These are phyloP conservation scores for Mucor saturninus DNA, from an alignment of 371 early-diverging fungal species.

Conservation along the genomic window DNA sequence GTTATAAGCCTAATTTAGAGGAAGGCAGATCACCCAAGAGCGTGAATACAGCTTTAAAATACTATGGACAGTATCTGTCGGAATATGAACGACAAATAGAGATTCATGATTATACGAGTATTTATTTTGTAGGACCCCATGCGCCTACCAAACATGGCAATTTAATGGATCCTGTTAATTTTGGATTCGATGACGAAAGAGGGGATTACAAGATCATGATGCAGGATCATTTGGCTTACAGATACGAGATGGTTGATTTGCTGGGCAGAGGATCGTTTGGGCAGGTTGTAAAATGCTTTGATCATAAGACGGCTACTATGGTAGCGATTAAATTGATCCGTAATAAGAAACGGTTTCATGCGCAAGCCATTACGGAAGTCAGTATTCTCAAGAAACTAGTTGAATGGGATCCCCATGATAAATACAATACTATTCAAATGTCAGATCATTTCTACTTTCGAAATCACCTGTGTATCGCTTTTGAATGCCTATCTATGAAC, in stretches of 20 bases:
- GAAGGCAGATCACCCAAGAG: slow-evolving; percentile 40
- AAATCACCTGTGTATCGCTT: slow-evolving; percentile 88
- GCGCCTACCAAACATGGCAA: slow-evolving; percentile 58
- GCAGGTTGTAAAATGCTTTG: slow-evolving; percentile 85
- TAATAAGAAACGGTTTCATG: slow-evolving; percentile 86
- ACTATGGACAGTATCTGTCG: slow-evolving; percentile 57
- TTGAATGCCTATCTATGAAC: slow-evolving; percentile 87
- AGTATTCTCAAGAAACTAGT: slow-evolving; percentile 73
- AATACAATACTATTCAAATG: slow-evolving; percentile 74
- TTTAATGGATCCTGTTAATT: slow-evolving; percentile 12
- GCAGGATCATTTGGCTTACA: slow-evolving; percentile 81
- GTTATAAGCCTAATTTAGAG: not conserved
- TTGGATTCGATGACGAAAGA: slow-evolving; percentile 83
- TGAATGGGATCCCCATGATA: slow-evolving; percentile 68
- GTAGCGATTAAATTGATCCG: slow-evolving; percentile 91
- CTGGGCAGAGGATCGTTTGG: slow-evolving; percentile 94
- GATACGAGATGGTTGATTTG: slow-evolving; percentile 80
- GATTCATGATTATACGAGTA: slow-evolving; percentile 72
- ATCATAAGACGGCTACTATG: slow-evolving; percentile 71
- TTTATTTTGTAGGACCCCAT: slow-evolving; percentile 85
- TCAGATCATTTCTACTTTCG: slow-evolving; percentile 84
- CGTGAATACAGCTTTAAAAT: slow-evolving; percentile 31
- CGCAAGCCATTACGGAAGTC: slow-evolving; percentile 87
- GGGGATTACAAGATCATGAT: slow-evolving; percentile 80
- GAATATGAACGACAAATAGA: slow-evolving; percentile 78